Conservation (phyloP, 169 alveolate genomes). For the Plasmodium yoelii region DNA sequence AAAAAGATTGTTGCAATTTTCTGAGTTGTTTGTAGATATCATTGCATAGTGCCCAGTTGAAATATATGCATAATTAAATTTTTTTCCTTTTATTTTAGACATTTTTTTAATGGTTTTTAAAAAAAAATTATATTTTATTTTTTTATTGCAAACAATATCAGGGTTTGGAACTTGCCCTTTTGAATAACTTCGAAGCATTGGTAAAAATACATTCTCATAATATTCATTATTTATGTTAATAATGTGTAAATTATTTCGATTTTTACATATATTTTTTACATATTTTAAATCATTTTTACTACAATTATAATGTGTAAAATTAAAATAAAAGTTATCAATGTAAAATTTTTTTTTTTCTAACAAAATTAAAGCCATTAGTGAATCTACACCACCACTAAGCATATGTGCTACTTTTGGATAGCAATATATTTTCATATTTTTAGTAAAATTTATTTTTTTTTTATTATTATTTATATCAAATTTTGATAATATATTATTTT, state of each 20-base stretch:
- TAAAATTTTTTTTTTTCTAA: constrained; percentile 51
- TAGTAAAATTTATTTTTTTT: background rate
- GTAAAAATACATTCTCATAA: constrained; percentile 27
- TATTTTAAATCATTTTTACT: constrained; percentile 51
- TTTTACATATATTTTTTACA: constrained; percentile 36
- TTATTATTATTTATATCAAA: background rate
- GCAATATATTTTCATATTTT: constrained; percentile 18
- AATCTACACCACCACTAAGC: constrained; percentile 72
- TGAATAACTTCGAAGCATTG: constrained; percentile 54
- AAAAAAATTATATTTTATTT: constrained; percentile 49
- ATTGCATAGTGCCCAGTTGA: constrained; percentile 73
- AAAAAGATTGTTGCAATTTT: constrained; percentile 32
- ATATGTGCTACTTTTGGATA: constrained; percentile 69
- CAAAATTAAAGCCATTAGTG: constrained; percentile 50
- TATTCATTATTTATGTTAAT: constrained; percentile 57
- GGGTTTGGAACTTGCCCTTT: constrained; percentile 62
- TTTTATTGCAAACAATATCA: constrained; percentile 53
- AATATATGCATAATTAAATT: constrained; percentile 23
- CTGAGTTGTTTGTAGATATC: constrained; percentile 41
- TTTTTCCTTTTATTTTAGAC: background rate
- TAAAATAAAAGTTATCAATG: constrained; percentile 33
- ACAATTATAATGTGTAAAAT: constrained; percentile 36
- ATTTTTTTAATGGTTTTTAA: constrained; percentile 8
- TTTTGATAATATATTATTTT: background rate
- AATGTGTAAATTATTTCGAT: constrained; percentile 29